Base-by-base conservation (phyloP, 2,329 filamentous ascomycete species). In the Colletotrichum scovillei region DNA sequence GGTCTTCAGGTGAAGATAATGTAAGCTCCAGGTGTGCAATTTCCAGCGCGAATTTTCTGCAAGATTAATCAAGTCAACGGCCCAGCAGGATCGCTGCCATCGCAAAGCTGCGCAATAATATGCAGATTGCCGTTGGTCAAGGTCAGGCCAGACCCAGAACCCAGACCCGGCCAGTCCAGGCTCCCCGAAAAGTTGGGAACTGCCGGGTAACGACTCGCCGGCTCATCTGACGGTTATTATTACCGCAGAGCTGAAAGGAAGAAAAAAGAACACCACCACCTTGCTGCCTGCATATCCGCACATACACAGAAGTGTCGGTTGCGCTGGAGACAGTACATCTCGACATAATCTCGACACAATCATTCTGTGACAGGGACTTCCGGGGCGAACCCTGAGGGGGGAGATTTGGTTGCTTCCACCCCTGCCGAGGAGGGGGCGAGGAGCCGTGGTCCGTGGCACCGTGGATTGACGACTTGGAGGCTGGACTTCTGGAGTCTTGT, bases 41-140 rank as follows among this genome's bases (percentile, higher is more conserved):
- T 73, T 73, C 67, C 69, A 64, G 67, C 67, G 70, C 59, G 70
- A 73, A 73, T 70, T 65, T 60, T 60, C 60, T 65, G 55, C 65
- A 56, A 69, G 67, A 64, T 73, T 64, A 52, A 8, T 22, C 11
- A 22, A 49, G 19, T 32, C 42, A 22, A 24, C n/a, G 26, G 19
- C 60, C 60, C 60, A 32, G 42, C 42, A 22, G 38, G 42, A 63
- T 35, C 42, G 42, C 60, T 52, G 42, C 24, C 14, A 35, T 62
- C 8, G 35, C 58, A 62, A 19, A 11, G 26, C 16, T 28, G 22
- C 38, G 22, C 35, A n/a, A 42, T 26, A 16, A 42, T 8, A 28
- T 28, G 42, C 42, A 53, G 42, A 2, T 49, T 30, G 26, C 22
- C 38, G 38, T 46, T 63, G 60, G 26, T 35, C 42, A 32, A 12